A percentile compares a stretch with the other conserved stretches of the same genome.
These are phyloP conservation scores for Termitomyces sp. DNA, from an alignment of 768 basidiomycete genomes.

Conservation along the genomic window DNA sequence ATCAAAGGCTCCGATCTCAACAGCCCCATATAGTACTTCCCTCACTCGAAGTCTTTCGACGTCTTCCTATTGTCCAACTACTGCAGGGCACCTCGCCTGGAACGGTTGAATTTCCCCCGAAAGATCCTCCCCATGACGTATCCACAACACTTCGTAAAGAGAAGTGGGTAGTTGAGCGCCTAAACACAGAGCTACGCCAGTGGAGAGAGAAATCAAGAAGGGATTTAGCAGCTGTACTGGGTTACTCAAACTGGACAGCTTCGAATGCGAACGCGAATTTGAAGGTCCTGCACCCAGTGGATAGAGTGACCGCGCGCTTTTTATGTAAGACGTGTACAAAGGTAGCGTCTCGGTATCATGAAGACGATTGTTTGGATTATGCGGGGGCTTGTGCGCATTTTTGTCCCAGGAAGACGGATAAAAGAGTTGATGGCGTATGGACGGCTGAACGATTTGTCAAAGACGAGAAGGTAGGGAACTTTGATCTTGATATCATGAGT, in stretches of 20 bases:
- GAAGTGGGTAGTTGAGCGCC: conserved; percentile 33
- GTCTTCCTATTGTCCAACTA: conserved; percentile 43
- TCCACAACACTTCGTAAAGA: conserved; percentile 26
- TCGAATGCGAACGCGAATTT: conserved; percentile 45
- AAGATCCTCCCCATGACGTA: conserved; percentile 5
- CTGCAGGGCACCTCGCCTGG: conserved; percentile 29
- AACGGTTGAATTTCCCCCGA: conserved; percentile 10
- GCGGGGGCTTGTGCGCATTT: conserved; percentile 57
- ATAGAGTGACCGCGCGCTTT: conserved; percentile 60
- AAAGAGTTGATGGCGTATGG: conserved; percentile 38
- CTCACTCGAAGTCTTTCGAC: conserved; percentile 44
- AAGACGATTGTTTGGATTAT: conserved; percentile 53
- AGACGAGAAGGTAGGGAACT: conserved; percentile 50
- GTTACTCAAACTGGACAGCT: conserved; percentile 50
- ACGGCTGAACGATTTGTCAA: conserved; percentile 49
- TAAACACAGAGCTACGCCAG: conserved; percentile 41
- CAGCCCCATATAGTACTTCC: conserved; percentile 37
- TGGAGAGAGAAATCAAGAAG: conserved; percentile 50
- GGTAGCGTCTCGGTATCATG: conserved; percentile 30
- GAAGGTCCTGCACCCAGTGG: conserved; percentile 50
- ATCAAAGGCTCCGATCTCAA: conserved; percentile 42
- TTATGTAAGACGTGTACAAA: conserved; percentile 51
- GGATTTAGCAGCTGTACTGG: conserved; percentile 45
- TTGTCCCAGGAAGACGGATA: conserved; percentile 39
- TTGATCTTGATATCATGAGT: neutral